Percentiles rank a stretch among this genome's conserved stretches.
Conservation (phyloP, 2,329 filamentous ascomycete genomes). For the Xylariaceae sp. region DNA sequence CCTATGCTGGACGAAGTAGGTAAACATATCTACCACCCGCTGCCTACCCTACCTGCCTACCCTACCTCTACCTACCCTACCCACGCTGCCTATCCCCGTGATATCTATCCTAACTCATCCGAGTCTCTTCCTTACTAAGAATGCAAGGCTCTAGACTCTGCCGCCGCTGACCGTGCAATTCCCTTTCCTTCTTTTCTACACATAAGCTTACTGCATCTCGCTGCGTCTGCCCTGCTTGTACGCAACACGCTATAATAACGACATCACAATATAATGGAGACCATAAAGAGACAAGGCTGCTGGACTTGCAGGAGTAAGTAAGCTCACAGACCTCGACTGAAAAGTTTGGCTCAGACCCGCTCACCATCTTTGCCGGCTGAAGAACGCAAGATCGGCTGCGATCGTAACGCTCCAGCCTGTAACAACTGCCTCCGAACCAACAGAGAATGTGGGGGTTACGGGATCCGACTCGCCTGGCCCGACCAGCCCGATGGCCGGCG, state of each 20-base stretch:
- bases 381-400: constrained; percentile 46
- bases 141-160: constrained; percentile 31
- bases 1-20: background rate
- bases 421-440: constrained; percentile 40
- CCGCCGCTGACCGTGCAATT: constrained; percentile 16
- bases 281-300: constrained; percentile 35
- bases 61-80: too few species aligned
- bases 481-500: constrained; percentile 43
- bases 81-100: constrained; percentile 1
- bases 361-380: constrained; percentile 18
- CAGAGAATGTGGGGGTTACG: constrained; percentile 41
- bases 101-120: constrained; percentile 23
- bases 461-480: constrained; percentile 43
- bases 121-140: constrained; percentile 19
- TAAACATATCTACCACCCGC: background rate
- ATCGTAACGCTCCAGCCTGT: constrained; percentile 39
- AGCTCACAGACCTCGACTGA: constrained; percentile 17
- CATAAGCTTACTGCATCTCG: constrained; percentile 15
- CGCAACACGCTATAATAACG: background rate
- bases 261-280: constrained; percentile 25
- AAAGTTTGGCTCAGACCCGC: constrained; percentile 6
- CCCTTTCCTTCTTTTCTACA: constrained; percentile 20
- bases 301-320: constrained; percentile 43
- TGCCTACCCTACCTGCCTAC: background rate
- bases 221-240: constrained; percentile 5